Evolutionary conservation across 139 green algal genomes (phyloP).

Genomic region (Chlorella sorokiniana): DNA sequence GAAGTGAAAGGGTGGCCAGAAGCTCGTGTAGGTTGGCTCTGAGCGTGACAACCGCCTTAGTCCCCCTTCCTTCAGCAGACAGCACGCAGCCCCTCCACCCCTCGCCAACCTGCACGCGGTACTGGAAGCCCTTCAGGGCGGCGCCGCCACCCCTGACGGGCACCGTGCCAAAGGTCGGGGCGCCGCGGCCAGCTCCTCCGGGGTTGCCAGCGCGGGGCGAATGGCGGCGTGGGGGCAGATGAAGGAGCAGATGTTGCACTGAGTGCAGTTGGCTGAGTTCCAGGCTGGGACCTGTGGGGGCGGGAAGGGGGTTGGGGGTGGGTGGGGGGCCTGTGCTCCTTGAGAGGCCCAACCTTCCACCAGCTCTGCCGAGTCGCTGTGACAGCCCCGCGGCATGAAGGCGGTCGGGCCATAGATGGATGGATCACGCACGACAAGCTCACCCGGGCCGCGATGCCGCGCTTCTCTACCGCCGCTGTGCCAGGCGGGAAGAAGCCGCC

Average conservation of each 20-base stretch:
- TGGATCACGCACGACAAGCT: no score
- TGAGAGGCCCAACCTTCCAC: no score
- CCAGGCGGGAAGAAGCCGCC: slow-evolving; percentile 55
- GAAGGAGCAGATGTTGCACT: slow-evolving; percentile 73
- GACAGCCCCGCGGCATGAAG: no score
- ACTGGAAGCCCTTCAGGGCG: slow-evolving; percentile 49
- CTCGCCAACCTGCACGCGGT: slow-evolving; percentile 55
- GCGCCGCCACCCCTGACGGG: slow-evolving; percentile 40
- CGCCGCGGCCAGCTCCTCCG: slow-evolving; percentile 44
- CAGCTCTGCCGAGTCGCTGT: no score
- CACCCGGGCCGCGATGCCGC: slow-evolving; percentile 48
- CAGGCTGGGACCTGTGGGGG: slow-evolving; percentile 56
- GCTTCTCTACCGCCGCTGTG: slow-evolving; percentile 58
- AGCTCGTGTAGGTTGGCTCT: no score
- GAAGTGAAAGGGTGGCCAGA: no score
- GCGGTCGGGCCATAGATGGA: no score
- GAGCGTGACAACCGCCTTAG: no score
- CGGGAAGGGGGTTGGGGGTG: no score
- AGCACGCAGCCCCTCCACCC: background rate
- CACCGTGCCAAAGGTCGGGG: slow-evolving; percentile 46
- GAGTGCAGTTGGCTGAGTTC: slow-evolving; percentile 56
- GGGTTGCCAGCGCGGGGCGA: slow-evolving; percentile 48
- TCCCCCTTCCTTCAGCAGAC: background rate
- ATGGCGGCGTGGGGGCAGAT: slow-evolving; percentile 72
- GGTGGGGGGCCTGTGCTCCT: no score